Evolutionary conservation across 176 grass and related monocot species (phyloP).

Genomic region (Carex littledalei): DNA sequence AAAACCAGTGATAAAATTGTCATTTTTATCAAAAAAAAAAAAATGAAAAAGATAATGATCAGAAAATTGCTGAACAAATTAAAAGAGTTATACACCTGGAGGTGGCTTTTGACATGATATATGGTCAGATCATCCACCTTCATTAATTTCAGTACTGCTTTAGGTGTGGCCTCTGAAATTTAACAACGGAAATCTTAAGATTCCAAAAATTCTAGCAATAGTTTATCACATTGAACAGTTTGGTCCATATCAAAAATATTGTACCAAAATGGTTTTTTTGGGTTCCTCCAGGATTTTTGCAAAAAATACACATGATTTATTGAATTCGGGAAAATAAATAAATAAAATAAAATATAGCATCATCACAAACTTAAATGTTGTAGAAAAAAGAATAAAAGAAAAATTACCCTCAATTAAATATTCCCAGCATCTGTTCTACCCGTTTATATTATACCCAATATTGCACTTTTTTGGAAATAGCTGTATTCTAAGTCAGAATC

Average conservation of each 20-base stretch:
- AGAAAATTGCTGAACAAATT: background rate
- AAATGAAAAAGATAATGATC: background rate
- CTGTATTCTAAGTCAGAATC: background rate
- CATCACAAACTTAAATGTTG: background rate
- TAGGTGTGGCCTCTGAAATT: constrained; percentile 87
- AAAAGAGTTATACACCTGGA: constrained; percentile 50
- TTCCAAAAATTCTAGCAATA: background rate
- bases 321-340: background rate
- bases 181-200: constrained; percentile 19
- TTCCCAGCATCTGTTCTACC: background rate
- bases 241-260: background rate
- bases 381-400: background rate
- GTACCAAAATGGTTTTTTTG: background rate
- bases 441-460: background rate
- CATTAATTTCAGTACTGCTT: constrained; percentile 97
- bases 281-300: background rate
- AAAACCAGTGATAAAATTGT: background rate
- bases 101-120: constrained; percentile 99
- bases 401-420: background rate
- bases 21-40: background rate
- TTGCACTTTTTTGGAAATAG: background rate
- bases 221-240: background rate
- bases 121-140: constrained; percentile 98
- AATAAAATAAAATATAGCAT: background rate
- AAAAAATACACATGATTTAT: background rate